Evolutionary conservation across 106 monocot species (phyloP).

Genomic region (Dactylorhiza incarnata): DNA sequence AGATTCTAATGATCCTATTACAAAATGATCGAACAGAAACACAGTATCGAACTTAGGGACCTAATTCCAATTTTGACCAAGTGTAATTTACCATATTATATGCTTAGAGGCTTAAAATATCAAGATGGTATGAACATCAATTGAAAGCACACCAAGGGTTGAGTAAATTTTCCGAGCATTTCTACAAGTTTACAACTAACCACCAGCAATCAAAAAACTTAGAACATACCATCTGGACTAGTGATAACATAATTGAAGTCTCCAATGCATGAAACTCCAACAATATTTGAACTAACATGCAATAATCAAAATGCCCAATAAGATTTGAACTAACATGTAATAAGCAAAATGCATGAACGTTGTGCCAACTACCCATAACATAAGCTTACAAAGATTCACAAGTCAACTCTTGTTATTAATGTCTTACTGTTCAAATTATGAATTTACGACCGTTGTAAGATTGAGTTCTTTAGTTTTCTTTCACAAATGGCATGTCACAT

Average conservation of each 20-base stretch:
- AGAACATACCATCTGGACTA: not conserved
- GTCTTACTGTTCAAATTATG: not conserved
- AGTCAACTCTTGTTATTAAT: not conserved
- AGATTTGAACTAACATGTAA: not conserved
- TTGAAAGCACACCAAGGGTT: not conserved
- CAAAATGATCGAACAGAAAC: no score
- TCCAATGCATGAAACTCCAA: no score
- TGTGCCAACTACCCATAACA: not conserved
- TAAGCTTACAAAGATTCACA: not conserved
- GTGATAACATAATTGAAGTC: no score
- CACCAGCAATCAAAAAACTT: not conserved
- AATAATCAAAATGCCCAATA: not conserved
- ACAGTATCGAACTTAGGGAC: no score
- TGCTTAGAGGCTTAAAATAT: not conserved
- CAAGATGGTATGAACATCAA: not conserved
- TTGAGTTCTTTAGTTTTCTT: not conserved
- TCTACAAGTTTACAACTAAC: not conserved
- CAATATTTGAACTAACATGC: no score
- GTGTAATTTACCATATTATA: not conserved
- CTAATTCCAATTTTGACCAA: no score
- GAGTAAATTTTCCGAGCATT: not conserved
- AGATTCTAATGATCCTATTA: no score
- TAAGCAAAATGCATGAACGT: not conserved
- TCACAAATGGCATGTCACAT: not conserved
- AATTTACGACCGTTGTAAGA: not conserved